phyloP scores from a whole-genome alignment of 306 rosid genomes.

The Cicer cuneatum region DNA sequence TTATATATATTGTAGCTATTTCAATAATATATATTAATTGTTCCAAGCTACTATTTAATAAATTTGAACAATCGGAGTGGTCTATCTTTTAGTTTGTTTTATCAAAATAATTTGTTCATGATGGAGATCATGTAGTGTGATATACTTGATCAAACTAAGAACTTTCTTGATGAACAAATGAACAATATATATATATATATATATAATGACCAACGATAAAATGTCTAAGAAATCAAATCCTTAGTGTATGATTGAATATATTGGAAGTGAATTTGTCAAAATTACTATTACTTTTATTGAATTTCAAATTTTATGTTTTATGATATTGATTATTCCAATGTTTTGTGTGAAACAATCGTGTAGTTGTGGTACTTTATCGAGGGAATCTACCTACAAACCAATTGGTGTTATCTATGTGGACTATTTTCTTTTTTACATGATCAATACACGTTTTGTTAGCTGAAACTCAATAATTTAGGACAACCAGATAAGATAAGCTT shows the following conservation, averaged over 20 bases:
- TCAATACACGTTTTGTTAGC: conserved; percentile 19
- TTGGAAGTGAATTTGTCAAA: no score
- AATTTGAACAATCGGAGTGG: conserved; percentile 1
- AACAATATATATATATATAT: no score
- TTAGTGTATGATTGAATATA: no score
- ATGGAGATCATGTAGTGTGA: no score
- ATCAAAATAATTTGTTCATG: no score
- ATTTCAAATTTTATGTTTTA: no score
- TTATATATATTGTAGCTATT: conserved; percentile 26
- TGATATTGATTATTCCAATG: no score
- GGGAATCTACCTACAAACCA: conserved; percentile 35
- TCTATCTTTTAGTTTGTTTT: conserved; percentile 14
- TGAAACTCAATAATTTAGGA: conserved; percentile 30
- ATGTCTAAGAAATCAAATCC: no score
- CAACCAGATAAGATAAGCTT: conserved; percentile 38
- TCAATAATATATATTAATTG: neutral
- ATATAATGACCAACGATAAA: no score
- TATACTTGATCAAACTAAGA: no score
- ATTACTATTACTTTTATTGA: no score
- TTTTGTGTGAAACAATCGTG: conserved; percentile 15
- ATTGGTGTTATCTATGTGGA: conserved; percentile 23
- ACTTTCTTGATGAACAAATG: no score
- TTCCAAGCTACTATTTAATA: conserved; percentile 16
- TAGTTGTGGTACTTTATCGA: conserved; percentile 7
- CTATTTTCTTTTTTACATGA: neutral